Percentiles rank a stretch among this genome's conserved stretches.
Conservation (phyloP, 306 rosid genomes). For the Gillenia trifoliata region DNA sequence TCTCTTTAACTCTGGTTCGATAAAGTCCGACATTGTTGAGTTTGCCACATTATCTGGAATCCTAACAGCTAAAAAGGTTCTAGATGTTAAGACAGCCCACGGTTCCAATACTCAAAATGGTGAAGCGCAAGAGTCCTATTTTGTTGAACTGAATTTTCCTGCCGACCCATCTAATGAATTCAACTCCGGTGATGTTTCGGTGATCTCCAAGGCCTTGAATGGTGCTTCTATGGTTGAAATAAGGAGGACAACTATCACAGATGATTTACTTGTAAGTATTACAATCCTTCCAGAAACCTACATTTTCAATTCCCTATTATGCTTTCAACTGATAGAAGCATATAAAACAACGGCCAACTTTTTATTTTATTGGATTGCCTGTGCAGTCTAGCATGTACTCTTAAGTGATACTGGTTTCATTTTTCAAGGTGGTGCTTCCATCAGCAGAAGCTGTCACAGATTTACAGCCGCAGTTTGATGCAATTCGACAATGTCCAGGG, state of each 20-base stretch:
- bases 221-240: conserved; percentile 51
- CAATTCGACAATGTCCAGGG: conserved; percentile 46
- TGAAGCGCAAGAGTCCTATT: conserved; percentile 25
- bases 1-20: conserved; percentile 46
- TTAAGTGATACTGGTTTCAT: conserved; percentile 4
- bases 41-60: conserved; percentile 59
- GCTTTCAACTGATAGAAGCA: background rate
- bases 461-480: conserved; percentile 53
- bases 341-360: no score
- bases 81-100: background rate
- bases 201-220: conserved; percentile 38
- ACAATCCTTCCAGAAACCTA: background rate
- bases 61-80: conserved; percentile 36
- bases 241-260: conserved; percentile 27
- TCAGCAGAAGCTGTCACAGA: conserved; percentile 47
- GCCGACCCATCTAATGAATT: conserved; percentile 18
- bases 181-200: conserved; percentile 25
- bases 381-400: background rate
- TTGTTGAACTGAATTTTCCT: conserved; percentile 50
- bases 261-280: conserved; percentile 45
- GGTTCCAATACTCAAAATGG: conserved; percentile 12
- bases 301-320: background rate
- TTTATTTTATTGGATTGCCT: background rate
- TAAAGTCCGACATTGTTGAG: conserved; percentile 38
- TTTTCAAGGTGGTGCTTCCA: conserved; percentile 49